Conservation (phyloP, 1,284 basidiomycete species). For the Cutaneotrichosporon cutaneum region DNA sequence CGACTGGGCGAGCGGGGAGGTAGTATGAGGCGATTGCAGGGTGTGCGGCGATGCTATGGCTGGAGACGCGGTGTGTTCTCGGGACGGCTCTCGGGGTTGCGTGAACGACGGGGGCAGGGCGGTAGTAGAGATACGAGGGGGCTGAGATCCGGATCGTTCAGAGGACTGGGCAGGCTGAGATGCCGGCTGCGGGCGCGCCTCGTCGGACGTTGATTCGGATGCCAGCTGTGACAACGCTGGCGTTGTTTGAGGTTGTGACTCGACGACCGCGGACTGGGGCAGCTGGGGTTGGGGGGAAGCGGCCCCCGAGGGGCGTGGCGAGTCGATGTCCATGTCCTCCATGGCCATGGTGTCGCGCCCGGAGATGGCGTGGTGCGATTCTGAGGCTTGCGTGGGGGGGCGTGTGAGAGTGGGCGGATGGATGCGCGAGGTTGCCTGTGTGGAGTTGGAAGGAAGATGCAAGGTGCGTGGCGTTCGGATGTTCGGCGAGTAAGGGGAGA, state of each 20-base stretch:
- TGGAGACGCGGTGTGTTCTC: not conserved
- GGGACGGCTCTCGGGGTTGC: not conserved
- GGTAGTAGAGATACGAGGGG: not conserved
- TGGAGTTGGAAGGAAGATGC: not conserved
- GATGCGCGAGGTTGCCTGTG: not conserved
- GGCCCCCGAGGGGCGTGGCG: conserved; percentile 3
- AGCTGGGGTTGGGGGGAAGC: conserved; percentile 17
- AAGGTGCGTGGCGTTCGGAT: not conserved
- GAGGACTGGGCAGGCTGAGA: not conserved
- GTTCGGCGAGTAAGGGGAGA: not conserved
- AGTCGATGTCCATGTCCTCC: conserved; percentile 24
- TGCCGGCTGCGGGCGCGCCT: no score
- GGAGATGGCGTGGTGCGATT: not conserved
- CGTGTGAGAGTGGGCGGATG: conserved; percentile 4
- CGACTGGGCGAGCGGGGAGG: not conserved
- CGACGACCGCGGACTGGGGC: not conserved
- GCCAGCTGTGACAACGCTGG: not conserved
- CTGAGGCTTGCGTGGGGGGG: not conserved
- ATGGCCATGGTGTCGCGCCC: not conserved
- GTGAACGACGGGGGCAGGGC: not conserved
- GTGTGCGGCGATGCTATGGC: not conserved
- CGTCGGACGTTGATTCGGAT: not conserved
- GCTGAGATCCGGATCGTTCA: not conserved
- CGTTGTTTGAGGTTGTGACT: conserved; percentile 9
- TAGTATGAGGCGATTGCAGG: not conserved